phyloP scores from a whole-genome alignment of 2,329 filamentous ascomycete species.

The Monilinia fructigena region DNA sequence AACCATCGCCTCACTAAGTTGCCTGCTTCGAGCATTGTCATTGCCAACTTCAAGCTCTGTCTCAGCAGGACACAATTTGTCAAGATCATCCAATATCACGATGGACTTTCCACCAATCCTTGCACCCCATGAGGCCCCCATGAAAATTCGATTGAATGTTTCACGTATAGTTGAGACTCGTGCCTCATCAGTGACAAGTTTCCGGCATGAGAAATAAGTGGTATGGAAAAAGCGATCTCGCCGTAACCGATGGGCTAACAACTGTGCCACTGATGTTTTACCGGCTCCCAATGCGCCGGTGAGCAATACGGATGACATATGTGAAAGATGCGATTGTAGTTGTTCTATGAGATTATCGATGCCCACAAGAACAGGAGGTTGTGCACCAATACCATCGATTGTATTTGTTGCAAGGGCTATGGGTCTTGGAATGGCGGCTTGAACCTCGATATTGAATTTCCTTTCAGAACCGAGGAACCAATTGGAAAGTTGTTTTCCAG shows the following conservation, averaged over 20 bases:
- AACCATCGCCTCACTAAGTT: conserved; percentile 82
- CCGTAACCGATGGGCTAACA: conserved; percentile 71
- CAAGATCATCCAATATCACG: conserved; percentile 88
- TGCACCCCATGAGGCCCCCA: conserved; percentile 87
- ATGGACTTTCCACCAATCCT: conserved; percentile 79
- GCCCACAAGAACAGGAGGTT: conserved; percentile 68
- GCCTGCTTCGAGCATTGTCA: conserved; percentile 87
- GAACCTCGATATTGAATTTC: conserved; percentile 72
- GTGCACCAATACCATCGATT: conserved; percentile 49
- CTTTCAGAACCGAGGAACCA: conserved; percentile 81
- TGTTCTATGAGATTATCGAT: conserved; percentile 76
- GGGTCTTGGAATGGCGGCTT: conserved; percentile 68
- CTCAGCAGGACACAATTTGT: conserved; percentile 88
- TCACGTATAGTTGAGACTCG: conserved; percentile 89
- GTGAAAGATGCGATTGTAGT: conserved; percentile 72
- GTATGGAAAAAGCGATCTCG: conserved; percentile 75
- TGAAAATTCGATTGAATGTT: conserved; percentile 78
- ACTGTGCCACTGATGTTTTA: conserved; percentile 77
- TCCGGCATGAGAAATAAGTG: conserved; percentile 82
- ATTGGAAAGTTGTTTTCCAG: conserved; percentile 49
- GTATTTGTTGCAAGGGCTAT: conserved; percentile 46
- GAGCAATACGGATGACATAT: conserved; percentile 84
- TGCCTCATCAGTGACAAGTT: conserved; percentile 86
- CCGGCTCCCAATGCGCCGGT: conserved; percentile 88
- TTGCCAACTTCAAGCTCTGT: conserved; percentile 92